phyloP scores from a whole-genome alignment of 2,329 filamentous ascomycete genomes.

The Huntiella bhutanensis region DNA sequence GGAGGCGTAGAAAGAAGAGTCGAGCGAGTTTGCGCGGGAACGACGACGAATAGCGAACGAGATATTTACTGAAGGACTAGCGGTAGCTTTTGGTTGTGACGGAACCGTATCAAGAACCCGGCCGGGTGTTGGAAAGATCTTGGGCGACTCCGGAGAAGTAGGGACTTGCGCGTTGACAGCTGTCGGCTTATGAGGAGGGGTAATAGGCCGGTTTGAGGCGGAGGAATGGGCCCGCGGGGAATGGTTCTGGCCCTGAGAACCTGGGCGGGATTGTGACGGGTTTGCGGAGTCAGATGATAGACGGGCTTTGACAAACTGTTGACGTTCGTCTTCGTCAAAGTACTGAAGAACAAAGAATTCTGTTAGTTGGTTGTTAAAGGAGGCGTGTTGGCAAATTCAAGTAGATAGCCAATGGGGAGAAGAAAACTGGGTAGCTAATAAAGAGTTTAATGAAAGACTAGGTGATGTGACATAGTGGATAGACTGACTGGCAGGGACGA shows the following conservation, averaged over 20 bases:
- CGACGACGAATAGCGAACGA: slow-evolving; percentile 18
- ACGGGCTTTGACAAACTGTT: slow-evolving; percentile 9
- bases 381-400: slow-evolving; percentile 8
- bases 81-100: background rate
- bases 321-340: slow-evolving; percentile 10
- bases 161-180: background rate
- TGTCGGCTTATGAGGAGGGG: background rate
- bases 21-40: slow-evolving; percentile 27
- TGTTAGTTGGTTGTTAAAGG: slow-evolving; percentile 3
- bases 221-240: slow-evolving; percentile 1
- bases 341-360: slow-evolving; percentile 5
- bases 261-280: slow-evolving; percentile 3
- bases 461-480: too few relatives aligned
- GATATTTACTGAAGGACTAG: slow-evolving; percentile 14
- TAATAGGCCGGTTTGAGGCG: too few relatives aligned
- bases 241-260: slow-evolving; percentile 4
- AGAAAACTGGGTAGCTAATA: background rate
- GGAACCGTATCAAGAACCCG: slow-evolving; percentile 1
- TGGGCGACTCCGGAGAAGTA: slow-evolving; percentile 4
- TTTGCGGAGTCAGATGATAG: slow-evolving; percentile 4
- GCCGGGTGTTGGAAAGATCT: slow-evolving; percentile 11
- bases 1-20: slow-evolving; percentile 48
- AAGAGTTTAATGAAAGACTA: background rate
- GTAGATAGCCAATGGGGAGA: background rate
- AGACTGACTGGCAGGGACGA: too few relatives aligned